Evolutionary conservation across 1,139 yeast species (phyloP), one percentile per base, ranked within the genome.

Genomic region (Hyphopichia pseudoburtonii): DNA sequence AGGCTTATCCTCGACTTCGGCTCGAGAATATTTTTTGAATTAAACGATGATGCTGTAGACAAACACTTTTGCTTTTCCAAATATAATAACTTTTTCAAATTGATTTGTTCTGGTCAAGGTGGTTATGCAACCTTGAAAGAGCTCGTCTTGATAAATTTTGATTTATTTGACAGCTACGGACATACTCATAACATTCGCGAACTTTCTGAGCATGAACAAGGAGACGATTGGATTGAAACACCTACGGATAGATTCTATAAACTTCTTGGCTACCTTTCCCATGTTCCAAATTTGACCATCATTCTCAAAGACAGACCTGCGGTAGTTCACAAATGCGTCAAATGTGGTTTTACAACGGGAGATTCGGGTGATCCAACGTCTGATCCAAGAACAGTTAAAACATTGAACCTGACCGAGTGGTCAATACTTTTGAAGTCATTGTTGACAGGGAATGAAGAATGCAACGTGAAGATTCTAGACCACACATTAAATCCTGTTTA

Each of bases 21-120:
- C 37, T 77, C 83, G 15, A 58, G 57, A 22, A 65, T 78, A 7
- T 79, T 80, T 43, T 71, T 76, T 58, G 44, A 41, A 14, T 44
- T 45, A 10, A 37, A 36, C 3, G 27, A 35, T 14, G 43, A 38
- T 2, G 30, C 36, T 5, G 38, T 38, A 3, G 43, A 44, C 8
- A 47, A 32, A 24, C 36, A 43, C 7, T 70, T 71, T 51, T 64
- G 66, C 38, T 70, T 63, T 39, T 47, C 55, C n/a, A 52, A 56
- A 32, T 71, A 56, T 42, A 70, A 67, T 43, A 63, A 62, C n/a
- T 68, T 71, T 37, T 71, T 71, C 52, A 58, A 66, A 41, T 50
- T 71, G 25, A 50, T 71, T n/a, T 68, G 76, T 44, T 66, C 73
- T 5, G 62, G 66, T 5, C 48, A 51, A 21, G 72, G 73, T 0